These are phyloP conservation scores for Rhodamnia rubescens DNA, from an alignment of 345 rosid genomes.

Conservation along the genomic window DNA sequence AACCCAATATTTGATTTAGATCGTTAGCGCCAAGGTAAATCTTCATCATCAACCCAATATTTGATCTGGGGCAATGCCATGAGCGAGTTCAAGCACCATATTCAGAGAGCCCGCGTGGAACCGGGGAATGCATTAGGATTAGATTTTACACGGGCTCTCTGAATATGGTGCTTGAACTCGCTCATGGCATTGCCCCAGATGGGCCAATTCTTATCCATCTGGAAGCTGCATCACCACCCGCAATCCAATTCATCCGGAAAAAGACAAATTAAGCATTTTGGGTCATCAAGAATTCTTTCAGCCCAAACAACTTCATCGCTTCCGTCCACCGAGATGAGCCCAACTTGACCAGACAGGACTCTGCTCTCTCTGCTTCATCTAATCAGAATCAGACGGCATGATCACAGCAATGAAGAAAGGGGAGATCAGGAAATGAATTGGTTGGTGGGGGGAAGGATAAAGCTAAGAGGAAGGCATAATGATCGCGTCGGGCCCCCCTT, in stretches of 20 bases:
- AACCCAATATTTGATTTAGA: background rate
- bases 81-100: background rate
- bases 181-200: background rate
- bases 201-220: background rate
- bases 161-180: background rate
- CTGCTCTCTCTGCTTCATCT: background rate
- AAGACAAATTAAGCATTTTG: background rate
- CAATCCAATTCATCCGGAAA: background rate
- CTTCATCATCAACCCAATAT: too few species aligned
- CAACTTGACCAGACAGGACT: background rate
- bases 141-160: background rate
- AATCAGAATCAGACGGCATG: background rate
- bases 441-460: conserved; percentile 1
- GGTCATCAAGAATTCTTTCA: background rate
- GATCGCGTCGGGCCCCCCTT: conserved; percentile 17
- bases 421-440: conserved; percentile 1
- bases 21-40: background rate
- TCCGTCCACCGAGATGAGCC: background rate
- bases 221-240: background rate
- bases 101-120: background rate
- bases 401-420: conserved; percentile 9
- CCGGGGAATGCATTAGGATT: too few species aligned
- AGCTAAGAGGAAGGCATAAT: conserved; percentile 10
- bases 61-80: background rate
- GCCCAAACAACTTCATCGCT: background rate